phyloP scores from a whole-genome alignment of 805 yeast genomes.

The Yarrowia keelungensis region DNA sequence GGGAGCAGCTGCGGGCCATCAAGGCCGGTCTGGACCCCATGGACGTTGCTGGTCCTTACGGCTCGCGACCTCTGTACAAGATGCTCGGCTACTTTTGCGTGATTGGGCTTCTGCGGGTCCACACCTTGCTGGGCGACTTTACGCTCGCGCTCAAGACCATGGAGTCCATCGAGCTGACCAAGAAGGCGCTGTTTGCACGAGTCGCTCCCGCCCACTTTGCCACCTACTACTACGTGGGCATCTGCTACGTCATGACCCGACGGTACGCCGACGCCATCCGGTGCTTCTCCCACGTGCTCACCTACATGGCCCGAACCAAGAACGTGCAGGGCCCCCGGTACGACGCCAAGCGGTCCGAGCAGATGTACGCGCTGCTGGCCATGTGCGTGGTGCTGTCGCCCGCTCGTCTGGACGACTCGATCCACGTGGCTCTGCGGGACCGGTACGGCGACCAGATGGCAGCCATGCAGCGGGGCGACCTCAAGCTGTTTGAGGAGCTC shows the following conservation, averaged over 20 bases:
- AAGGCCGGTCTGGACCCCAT: conserved; percentile 48
- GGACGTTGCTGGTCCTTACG: conserved; percentile 55
- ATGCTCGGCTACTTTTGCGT: conserved; percentile 58
- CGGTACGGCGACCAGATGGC: conserved; percentile 57
- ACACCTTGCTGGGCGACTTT: conserved; percentile 59
- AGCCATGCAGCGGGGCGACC: conserved; percentile 54
- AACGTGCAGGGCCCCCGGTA: conserved; percentile 52
- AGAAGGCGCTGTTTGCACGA: conserved; percentile 56
- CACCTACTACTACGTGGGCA: conserved; percentile 60
- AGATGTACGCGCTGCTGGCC: conserved; percentile 59
- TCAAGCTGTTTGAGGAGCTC: conserved; percentile 56
- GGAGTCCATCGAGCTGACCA: conserved; percentile 57
- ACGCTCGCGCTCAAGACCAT: conserved; percentile 58
- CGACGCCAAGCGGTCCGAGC: conserved; percentile 59
- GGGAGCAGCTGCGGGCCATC: conserved; percentile 52
- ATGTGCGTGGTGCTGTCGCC: conserved; percentile 57
- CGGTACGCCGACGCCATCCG: conserved; percentile 60
- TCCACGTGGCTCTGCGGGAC: conserved; percentile 56
- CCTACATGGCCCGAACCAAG: conserved; percentile 57
- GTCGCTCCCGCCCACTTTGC: conserved; percentile 60
- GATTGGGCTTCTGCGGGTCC: conserved; percentile 59
- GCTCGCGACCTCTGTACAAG: conserved; percentile 55
- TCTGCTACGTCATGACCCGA: conserved; percentile 59
- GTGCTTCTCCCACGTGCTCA: conserved; percentile 56
- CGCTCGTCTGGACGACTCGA: conserved; percentile 56